Evolutionary conservation across 2,329 filamentous ascomycete species (phyloP).

Genomic region (Alternaria triticina): DNA sequence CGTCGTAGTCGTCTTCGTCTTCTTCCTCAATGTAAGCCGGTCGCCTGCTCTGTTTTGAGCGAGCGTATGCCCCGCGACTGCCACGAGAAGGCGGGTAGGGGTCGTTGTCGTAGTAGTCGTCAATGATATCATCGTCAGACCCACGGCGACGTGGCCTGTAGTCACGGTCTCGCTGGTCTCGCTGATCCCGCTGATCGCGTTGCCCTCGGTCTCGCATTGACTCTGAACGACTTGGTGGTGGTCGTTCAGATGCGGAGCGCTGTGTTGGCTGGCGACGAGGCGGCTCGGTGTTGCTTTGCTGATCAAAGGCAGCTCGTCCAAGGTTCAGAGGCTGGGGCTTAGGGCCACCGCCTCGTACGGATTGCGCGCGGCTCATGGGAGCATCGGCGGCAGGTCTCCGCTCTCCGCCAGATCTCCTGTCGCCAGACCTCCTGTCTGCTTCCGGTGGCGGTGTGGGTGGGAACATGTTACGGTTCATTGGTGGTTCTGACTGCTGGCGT

Average conservation of each 20-base stretch:
- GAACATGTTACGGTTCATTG: constrained; percentile 79
- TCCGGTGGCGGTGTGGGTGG: constrained; percentile 99
- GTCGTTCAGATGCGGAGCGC: constrained; percentile 54
- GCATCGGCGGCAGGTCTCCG: constrained; percentile 26
- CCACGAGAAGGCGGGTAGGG: constrained; percentile 60
- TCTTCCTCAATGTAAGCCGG: constrained; percentile 80
- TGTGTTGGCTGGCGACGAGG: constrained; percentile 47
- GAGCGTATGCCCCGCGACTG: constrained; percentile 35
- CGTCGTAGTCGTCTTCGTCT: constrained; percentile 73
- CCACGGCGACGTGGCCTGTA: constrained; percentile 39
- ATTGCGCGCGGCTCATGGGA: constrained; percentile 56
- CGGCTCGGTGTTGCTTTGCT: constrained; percentile 35
- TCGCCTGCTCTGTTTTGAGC: constrained; percentile 46
- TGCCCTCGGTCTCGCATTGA: constrained; percentile 38
- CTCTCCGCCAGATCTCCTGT: constrained; percentile 19
- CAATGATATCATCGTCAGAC: constrained; percentile 57
- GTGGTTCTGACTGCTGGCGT: constrained; percentile 85
- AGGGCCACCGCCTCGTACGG: constrained; percentile 56
- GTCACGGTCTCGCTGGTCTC: constrained; percentile 18
- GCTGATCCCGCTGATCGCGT: constrained; percentile 7
- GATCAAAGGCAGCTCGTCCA: constrained; percentile 57
- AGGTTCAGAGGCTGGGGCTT: constrained; percentile 58
- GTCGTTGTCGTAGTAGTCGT: constrained; percentile 69
- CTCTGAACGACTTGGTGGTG: constrained; percentile 45
- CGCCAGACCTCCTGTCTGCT: constrained; percentile 61